phyloP scores from a whole-genome alignment of 805 yeast species.

The Nakazawaea populi region DNA sequence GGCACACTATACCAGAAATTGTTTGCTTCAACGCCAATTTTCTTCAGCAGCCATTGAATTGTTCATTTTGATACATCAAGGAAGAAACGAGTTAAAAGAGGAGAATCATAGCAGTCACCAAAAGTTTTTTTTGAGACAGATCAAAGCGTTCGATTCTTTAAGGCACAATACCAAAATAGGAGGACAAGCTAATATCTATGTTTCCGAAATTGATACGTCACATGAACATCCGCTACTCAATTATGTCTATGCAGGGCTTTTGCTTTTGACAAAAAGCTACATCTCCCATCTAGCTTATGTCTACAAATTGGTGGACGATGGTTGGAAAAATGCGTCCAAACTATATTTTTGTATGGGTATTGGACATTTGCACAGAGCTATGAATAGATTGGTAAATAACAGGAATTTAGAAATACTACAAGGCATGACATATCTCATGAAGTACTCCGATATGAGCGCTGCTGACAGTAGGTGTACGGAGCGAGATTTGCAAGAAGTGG shows the following conservation, averaged over 20 bases:
- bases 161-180: conserved; percentile 46
- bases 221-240: conserved; percentile 57
- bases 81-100: conserved; percentile 54
- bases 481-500: conserved; percentile 67
- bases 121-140: conserved; percentile 81
- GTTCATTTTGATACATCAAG: conserved; percentile 60
- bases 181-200: conserved; percentile 76
- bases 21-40: conserved; percentile 70
- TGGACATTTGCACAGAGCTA: conserved; percentile 81
- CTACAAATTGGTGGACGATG: conserved; percentile 57
- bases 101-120: conserved; percentile 78
- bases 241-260: conserved; percentile 71
- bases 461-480: conserved; percentile 24
- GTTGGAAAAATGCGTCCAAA: conserved; percentile 69
- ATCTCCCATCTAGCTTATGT: conserved; percentile 77
- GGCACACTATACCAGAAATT: conserved; percentile 47
- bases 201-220: conserved; percentile 37
- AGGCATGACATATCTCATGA: conserved; percentile 72
- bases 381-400: conserved; percentile 83
- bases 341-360: conserved; percentile 70
- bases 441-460: conserved; percentile 55
- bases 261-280: conserved; percentile 79
- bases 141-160: conserved; percentile 81
- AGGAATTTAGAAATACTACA: conserved; percentile 86
- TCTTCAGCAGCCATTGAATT: conserved; percentile 60